phyloP scores from a whole-genome alignment of 2,329 filamentous ascomycete species.

The Fusarium mundagurra region DNA sequence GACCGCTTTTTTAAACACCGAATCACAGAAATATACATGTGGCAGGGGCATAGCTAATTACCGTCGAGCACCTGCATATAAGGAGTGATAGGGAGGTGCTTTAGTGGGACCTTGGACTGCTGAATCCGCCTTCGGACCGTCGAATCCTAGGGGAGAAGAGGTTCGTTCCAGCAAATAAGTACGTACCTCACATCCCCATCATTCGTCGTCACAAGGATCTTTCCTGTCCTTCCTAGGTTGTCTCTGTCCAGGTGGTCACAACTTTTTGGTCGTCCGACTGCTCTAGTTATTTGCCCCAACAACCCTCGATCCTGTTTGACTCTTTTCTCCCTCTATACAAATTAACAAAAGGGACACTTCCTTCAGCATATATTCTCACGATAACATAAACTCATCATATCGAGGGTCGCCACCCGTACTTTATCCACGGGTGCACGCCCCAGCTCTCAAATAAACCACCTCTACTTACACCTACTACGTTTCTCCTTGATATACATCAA shows the following conservation, averaged over 20 bases:
- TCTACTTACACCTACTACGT: constrained; percentile 3
- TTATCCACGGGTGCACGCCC: constrained; percentile 32
- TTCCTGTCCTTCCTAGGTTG: constrained; percentile 19
- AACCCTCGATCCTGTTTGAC: constrained; percentile 17
- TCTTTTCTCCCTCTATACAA: neutral
- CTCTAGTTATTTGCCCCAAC: constrained; percentile 33
- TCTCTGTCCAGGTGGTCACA: constrained; percentile 40
- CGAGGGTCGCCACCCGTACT: constrained; percentile 27
- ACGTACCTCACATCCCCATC: constrained; percentile 32
- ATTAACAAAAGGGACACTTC: neutral
- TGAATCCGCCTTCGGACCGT: neutral
- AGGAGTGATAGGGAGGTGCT: constrained; percentile 14
- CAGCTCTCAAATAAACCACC: constrained; percentile 20
- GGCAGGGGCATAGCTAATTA: constrained; percentile 21
- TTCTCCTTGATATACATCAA: constrained; percentile 17
- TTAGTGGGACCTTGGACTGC: constrained; percentile 15
- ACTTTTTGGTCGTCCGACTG: constrained; percentile 39
- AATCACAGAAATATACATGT: constrained; percentile 11
- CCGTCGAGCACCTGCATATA: constrained; percentile 12
- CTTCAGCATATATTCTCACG: constrained; percentile 7
- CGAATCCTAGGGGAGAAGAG: neutral
- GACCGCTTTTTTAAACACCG: constrained; percentile 20
- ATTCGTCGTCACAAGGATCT: constrained; percentile 34
- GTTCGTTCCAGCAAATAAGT: neutral
- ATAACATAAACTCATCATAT: constrained; percentile 5